Conservation (phyloP, 495 filamentous ascomycete genomes). For the Cercophora sp. region DNA sequence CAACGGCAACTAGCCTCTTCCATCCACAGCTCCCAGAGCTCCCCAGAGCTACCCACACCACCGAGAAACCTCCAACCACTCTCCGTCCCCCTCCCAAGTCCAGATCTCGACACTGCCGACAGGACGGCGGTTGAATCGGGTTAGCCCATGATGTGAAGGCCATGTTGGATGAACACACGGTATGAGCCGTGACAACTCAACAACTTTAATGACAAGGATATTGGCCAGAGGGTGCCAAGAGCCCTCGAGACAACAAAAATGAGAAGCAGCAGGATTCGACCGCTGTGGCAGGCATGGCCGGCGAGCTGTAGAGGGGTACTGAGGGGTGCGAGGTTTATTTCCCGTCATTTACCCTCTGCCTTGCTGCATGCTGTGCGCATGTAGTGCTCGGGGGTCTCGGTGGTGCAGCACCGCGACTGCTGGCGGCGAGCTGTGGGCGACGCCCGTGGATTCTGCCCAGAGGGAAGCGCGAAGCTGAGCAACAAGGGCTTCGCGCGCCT, state of each 20-base stretch:
- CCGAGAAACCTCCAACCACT: neutral
- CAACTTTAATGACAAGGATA: slow-evolving; percentile 14
- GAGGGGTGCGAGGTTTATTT: slow-evolving; percentile 10
- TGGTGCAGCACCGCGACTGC: neutral
- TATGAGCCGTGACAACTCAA: neutral
- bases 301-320: slow-evolving; percentile 2
- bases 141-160: neutral
- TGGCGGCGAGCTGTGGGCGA: too few relatives aligned
- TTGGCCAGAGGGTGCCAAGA: slow-evolving; percentile 6
- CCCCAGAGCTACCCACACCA: too few relatives aligned
- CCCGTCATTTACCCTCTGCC: slow-evolving; percentile 13
- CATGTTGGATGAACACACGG: neutral
- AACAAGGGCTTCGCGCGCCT: too few relatives aligned
- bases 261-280: neutral
- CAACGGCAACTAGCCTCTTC: too few relatives aligned
- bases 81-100: neutral
- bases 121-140: neutral
- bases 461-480: too few relatives aligned
- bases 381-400: slow-evolving; percentile 7
- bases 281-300: neutral
- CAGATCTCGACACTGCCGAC: slow-evolving; percentile 4
- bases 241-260: neutral
- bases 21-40: too few relatives aligned
- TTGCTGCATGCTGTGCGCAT: slow-evolving; percentile 4
- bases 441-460: too few relatives aligned